phyloP scores from a whole-genome alignment of 495 filamentous ascomycete species.

The Talaromyces wortmannii region DNA sequence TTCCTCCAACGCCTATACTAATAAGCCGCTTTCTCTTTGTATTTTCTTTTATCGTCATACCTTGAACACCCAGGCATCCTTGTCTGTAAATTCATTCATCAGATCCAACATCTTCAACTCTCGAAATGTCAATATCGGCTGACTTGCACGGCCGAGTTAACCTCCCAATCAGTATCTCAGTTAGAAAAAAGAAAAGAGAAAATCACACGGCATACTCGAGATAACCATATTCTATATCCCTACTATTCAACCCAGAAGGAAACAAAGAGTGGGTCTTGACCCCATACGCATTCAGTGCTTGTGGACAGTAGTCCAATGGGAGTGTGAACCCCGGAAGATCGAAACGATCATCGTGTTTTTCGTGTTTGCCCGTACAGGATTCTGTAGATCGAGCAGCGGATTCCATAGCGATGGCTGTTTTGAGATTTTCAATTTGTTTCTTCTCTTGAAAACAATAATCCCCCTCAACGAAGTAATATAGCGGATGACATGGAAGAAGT shows the following conservation, averaged over 20 bases:
- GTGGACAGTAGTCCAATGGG: slow-evolving; percentile 25
- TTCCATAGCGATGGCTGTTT: neutral
- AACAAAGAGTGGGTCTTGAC: slow-evolving; percentile 20
- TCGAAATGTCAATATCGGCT: slow-evolving; percentile 14
- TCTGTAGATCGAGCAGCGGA: neutral
- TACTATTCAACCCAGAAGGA: slow-evolving; percentile 21
- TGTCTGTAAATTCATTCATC: slow-evolving; percentile 39
- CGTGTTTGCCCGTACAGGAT: neutral
- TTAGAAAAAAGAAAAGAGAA: neutral
- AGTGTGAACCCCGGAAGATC: slow-evolving; percentile 35
- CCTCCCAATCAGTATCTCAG: neutral
- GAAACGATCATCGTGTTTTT: neutral
- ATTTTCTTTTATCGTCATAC: slow-evolving; percentile 21
- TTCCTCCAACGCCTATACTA: slow-evolving; percentile 33
- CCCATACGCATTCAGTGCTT: slow-evolving; percentile 6
- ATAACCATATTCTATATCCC: slow-evolving; percentile 26
- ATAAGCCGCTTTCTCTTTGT: no score
- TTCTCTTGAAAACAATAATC: no score
- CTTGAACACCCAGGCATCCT: slow-evolving; percentile 41
- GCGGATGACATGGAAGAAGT: no score
- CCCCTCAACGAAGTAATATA: no score
- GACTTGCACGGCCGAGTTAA: neutral
- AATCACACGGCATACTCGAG: slow-evolving; percentile 15
- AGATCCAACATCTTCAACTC: slow-evolving; percentile 30
- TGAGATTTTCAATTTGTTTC: neutral